Evolutionary conservation across 106 monocot species (phyloP).

Genomic region (Xerophyta viscosa): DNA sequence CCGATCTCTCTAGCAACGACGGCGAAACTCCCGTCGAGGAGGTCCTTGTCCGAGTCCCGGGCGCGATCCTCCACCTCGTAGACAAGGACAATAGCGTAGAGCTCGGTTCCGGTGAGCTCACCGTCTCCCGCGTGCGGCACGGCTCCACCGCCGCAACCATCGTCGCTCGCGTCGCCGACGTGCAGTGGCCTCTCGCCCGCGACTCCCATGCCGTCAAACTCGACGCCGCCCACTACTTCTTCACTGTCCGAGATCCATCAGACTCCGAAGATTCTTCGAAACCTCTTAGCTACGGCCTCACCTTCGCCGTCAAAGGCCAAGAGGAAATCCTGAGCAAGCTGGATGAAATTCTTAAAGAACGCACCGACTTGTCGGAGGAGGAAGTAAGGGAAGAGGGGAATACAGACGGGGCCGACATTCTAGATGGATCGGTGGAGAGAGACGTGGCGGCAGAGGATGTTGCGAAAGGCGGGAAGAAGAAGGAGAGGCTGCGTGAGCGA

Average conservation of each 20-base stretch:
- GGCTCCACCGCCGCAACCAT: slow-evolving; percentile 57
- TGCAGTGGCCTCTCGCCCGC: slow-evolving; percentile 88
- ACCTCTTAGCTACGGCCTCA: slow-evolving; percentile 76
- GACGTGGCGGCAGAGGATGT: slow-evolving; percentile 46
- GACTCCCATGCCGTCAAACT: slow-evolving; percentile 72
- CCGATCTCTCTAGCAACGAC: not conserved
- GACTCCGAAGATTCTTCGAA: slow-evolving; percentile 10
- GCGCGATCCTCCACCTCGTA: slow-evolving; percentile 88
- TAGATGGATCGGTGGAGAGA: slow-evolving; percentile 40
- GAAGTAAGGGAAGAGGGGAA: not conserved
- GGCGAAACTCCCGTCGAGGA: slow-evolving; percentile 53
- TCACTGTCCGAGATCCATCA: slow-evolving; percentile 34
- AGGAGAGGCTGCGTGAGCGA: slow-evolving; percentile 47
- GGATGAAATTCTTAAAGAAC: slow-evolving; percentile 40
- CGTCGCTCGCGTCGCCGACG: slow-evolving; percentile 41
- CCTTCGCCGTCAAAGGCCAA: slow-evolving; percentile 76
- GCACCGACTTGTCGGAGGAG: slow-evolving; percentile 55
- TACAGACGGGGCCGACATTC: slow-evolving; percentile 25
- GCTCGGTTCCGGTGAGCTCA: slow-evolving; percentile 70
- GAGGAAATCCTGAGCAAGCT: slow-evolving; percentile 34
- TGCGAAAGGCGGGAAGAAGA: slow-evolving; percentile 30
- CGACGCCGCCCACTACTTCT: slow-evolving; percentile 88
- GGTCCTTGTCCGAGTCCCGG: slow-evolving; percentile 51
- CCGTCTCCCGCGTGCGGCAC: slow-evolving; percentile 46
- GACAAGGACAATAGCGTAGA: slow-evolving; percentile 59